Evolutionary conservation across 2,329 filamentous ascomycete species (phyloP).

Genomic region (Lachnellula hyalina): DNA sequence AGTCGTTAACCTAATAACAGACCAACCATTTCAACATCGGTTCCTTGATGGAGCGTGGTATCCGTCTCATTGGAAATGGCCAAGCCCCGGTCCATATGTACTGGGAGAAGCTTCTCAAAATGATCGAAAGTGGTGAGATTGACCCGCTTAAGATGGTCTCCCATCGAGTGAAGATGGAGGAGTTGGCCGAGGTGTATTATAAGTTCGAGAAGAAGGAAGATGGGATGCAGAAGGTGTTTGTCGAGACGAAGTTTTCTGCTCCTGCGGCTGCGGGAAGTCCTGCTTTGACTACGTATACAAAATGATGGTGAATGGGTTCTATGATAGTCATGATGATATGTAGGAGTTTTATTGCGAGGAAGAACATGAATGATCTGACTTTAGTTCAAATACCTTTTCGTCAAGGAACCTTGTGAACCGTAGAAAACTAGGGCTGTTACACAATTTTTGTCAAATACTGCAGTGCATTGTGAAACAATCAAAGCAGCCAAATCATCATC

Average conservation of each 20-base stretch:
- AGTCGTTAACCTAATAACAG: conserved; percentile 4
- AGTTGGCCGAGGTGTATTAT: conserved; percentile 61
- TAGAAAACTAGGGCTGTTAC: too few relatives aligned
- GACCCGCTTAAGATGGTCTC: conserved; percentile 77
- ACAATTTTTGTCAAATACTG: too few relatives aligned
- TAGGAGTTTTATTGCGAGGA: too few relatives aligned
- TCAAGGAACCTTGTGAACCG: too few relatives aligned
- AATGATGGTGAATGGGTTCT: conserved; percentile 3
- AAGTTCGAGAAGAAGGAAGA: conserved; percentile 59
- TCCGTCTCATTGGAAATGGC: conserved; percentile 66
- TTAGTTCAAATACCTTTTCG: too few relatives aligned
- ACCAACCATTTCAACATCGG: conserved; percentile 36
- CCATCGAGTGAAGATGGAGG: conserved; percentile 70
- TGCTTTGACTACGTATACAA: conserved; percentile 36
- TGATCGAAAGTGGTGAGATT: conserved; percentile 62
- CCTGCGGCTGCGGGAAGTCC: conserved; percentile 41
- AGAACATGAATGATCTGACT: too few relatives aligned
- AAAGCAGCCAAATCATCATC: too few relatives aligned
- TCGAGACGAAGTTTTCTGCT: conserved; percentile 52
- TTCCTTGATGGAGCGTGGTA: conserved; percentile 79
- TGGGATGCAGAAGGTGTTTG: conserved; percentile 75
- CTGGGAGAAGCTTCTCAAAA: conserved; percentile 69
- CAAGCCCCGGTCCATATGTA: conserved; percentile 75
- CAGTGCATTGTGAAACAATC: too few relatives aligned
- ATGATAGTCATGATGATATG: too few relatives aligned